phyloP scores from a whole-genome alignment of 106 monocot genomes.

The Ottelia alismoides region DNA sequence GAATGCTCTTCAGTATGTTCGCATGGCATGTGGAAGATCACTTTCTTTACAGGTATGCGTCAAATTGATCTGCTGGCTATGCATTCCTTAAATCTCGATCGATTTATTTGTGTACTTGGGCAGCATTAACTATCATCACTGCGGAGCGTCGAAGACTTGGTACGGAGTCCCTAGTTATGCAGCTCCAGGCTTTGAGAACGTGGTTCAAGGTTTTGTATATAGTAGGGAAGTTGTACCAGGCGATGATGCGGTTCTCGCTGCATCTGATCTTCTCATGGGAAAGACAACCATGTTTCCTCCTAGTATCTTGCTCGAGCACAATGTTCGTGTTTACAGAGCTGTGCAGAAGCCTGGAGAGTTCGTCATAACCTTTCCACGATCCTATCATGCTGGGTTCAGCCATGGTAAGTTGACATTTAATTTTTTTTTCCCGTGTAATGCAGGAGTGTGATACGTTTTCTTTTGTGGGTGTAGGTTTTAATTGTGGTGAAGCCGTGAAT shows the following conservation, averaged over 20 bases:
- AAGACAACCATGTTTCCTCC: conserved; percentile 98
- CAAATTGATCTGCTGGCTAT: too few species aligned
- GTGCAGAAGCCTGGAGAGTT: conserved; percentile 95
- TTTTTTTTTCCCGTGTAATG: not conserved
- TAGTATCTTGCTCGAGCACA: conserved; percentile 62
- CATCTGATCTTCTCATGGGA: conserved; percentile 85
- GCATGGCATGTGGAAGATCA: conserved; percentile 99
- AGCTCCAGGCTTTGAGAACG: conserved; percentile 65
- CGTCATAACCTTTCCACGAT: conserved; percentile 87
- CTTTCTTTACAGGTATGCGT: conserved; percentile 75
- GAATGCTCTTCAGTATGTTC: conserved; percentile 98
- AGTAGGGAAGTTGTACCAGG: conserved; percentile 51
- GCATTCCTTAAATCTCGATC: too few species aligned
- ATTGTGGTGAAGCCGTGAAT: too few species aligned
- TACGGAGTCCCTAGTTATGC: conserved; percentile 91
- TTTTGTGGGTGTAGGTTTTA: too few species aligned
- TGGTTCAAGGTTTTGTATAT: conserved; percentile 61
- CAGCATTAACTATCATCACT: conserved; percentile 99
- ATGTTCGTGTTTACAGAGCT: conserved; percentile 90
- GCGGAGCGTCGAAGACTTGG: conserved; percentile 98
- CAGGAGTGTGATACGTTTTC: too few species aligned
- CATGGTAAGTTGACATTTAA: conserved; percentile 40
- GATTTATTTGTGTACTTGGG: too few species aligned
- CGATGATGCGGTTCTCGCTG: conserved; percentile 73
- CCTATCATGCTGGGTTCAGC: conserved; percentile 98